These are phyloP conservation scores for Globisporangium okanoganense DNA, from an alignment of 352 stramenopile species.

Conservation along the genomic window DNA sequence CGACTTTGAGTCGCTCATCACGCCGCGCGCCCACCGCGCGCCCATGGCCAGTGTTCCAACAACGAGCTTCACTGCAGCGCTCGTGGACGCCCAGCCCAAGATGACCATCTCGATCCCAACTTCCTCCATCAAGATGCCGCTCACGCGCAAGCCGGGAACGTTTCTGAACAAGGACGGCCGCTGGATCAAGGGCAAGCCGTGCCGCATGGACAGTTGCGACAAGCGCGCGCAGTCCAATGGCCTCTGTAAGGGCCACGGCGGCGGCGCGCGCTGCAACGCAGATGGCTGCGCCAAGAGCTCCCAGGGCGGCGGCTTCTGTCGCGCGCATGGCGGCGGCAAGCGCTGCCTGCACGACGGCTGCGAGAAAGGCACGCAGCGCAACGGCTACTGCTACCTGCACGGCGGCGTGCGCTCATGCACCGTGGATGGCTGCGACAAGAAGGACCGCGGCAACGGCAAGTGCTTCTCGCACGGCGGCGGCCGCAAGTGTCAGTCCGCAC, in stretches of 20 bases:
- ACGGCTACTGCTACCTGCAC: slow-evolving; percentile 79
- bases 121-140: slow-evolving; percentile 25
- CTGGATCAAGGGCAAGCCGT: slow-evolving; percentile 86
- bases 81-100: slow-evolving; percentile 18
- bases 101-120: slow-evolving; percentile 26
- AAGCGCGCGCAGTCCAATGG: slow-evolving; percentile 79
- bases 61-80: slow-evolving; percentile 19
- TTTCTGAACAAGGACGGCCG: slow-evolving; percentile 87
- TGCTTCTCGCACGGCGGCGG: slow-evolving; percentile 77
- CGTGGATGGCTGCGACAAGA: slow-evolving; percentile 70
- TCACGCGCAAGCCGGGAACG: slow-evolving; percentile 68
- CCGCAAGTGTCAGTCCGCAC: slow-evolving; percentile 58
- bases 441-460: slow-evolving; percentile 82
- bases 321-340: slow-evolving; percentile 77
- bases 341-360: slow-evolving; percentile 69
- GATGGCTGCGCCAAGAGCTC: slow-evolving; percentile 73
- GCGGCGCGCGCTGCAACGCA: slow-evolving; percentile 70
- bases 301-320: slow-evolving; percentile 70
- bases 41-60: slow-evolving; percentile 2
- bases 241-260: slow-evolving; percentile 78
- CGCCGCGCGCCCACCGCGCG: slow-evolving; percentile 6
- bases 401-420: slow-evolving; percentile 70
- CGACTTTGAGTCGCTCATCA: slow-evolving; percentile 36
- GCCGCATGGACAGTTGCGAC: slow-evolving; percentile 63
- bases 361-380: slow-evolving; percentile 76